Evolutionary conservation across 192 early-diverging fungal genomes (phyloP), one percentile per base, ranked within the genome.

Genomic region (Helicostylum pulchrum): DNA sequence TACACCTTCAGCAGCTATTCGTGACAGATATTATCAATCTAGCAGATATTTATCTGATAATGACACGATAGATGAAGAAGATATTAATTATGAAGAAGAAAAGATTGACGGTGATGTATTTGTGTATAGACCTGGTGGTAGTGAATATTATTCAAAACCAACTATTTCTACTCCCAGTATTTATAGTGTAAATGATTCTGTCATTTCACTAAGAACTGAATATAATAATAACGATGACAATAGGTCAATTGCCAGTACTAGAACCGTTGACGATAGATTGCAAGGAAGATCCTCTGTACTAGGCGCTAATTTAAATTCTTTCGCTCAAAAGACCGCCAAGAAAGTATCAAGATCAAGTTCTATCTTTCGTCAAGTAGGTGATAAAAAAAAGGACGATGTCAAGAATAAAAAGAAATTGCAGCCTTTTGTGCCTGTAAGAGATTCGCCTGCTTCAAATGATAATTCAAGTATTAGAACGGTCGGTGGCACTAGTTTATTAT

Each of bases 131-230:
- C 58, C 70, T 5, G 63, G 36, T 20, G 57, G 20, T 26, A 44
- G 57, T 32, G 32, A 36, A 52, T 31, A 31, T 15, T 52, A 31
- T 23, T 5, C 42, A 56, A 39, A 63, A 64, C 36, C 36, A 56
- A 32, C 44, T 20, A 54, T 61, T 43, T 39, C 48, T 26, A 48
- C 50, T 30, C 51, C 46, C 46, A 64, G 61, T 26, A n/a, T 64
- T 7, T 43, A 64, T 42, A 66, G 61, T 46, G 65, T 64, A 34
- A 54, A 52, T 23, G 61, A 44, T 12, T 73, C 71, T 2, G 32
- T 73, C 17, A 51, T 73, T 36, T 67, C 65, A 5, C 30, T 67
- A 17, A 61, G 57, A 21, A 73, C 71, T 1, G 64, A 65, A 54
- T 73, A 56, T 56, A 64, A 73, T 32, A 56, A 63, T 4, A 45